These are phyloP conservation scores for Hyphochytrium catenoides DNA, from an alignment of 352 stramenopile species.

Conservation along the genomic window DNA sequence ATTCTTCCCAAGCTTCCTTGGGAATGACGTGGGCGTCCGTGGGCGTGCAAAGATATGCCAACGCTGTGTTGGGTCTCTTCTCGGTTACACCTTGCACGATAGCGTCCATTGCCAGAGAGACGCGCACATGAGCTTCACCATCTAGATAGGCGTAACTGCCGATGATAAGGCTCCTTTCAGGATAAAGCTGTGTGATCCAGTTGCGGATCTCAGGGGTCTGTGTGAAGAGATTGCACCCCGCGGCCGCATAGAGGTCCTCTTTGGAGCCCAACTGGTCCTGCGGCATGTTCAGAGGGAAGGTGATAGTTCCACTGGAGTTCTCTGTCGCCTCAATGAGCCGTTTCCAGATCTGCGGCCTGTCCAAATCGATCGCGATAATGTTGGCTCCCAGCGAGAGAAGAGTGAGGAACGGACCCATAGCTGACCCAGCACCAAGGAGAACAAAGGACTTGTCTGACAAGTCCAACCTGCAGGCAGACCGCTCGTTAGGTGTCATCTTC, in stretches of 20 bases:
- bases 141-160: conserved; percentile 67
- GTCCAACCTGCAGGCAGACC: background rate
- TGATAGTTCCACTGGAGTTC: conserved; percentile 38
- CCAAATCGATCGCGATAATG: conserved; percentile 57
- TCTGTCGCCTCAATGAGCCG: conserved; percentile 30
- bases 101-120: conserved; percentile 55
- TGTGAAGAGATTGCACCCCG: conserved; percentile 54
- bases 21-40: conserved; percentile 59
- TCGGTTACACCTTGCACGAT: conserved; percentile 31
- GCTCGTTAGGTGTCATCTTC: conserved; percentile 1
- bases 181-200: conserved; percentile 41
- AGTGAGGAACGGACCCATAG: conserved; percentile 43
- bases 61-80: conserved; percentile 22
- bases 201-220: conserved; percentile 53
- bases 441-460: conserved; percentile 46
- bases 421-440: conserved; percentile 44
- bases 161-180: conserved; percentile 29
- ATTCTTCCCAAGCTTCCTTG: conserved; percentile 22
- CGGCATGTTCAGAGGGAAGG: conserved; percentile 35
- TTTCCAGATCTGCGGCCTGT: conserved; percentile 42
- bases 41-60: conserved; percentile 64
- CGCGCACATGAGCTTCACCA: conserved; percentile 51
- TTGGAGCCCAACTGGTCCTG: conserved; percentile 18
- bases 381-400: conserved; percentile 58
- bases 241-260: conserved; percentile 13